Evolutionary conservation across 768 basidiomycete genomes (phyloP), one percentile per base, ranked within the genome.

Genomic region (Lentinula edodes): DNA sequence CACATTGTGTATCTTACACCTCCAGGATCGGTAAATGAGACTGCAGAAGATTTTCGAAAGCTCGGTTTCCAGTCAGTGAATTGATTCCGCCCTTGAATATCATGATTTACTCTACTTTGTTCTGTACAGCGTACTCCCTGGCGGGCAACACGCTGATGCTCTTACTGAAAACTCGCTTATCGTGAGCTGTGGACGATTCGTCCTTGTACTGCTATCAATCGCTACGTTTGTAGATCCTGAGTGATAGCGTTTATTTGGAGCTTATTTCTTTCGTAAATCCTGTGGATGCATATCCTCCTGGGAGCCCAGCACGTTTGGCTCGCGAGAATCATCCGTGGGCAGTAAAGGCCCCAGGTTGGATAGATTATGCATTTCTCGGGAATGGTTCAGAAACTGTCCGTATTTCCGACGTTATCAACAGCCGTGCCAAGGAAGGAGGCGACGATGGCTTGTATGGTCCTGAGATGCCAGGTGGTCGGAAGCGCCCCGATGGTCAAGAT

Each of bases 1-100:
- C 89, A 91, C 64, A 83, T 91, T 61, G 80, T 91, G 0, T 84
- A 90, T 68, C 75, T 91, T n/a, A 85, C 85, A 0, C 83, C 88
- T 0, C 85, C 88, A 1, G 86, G 82, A 0, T 76, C 83, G 0
- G 75, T 90, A 9, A 68, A 77, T 18, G 70, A 79, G 38, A 79
- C 77, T 20, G 75, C 83, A 0, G 69, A 79, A 20, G 80, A 83
- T 51, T 90, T 88, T 63, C 74, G 74, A 18, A 66, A 77, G n/a
- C 71, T 88, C 3, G 90, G 89, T 5, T 90, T 91, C 80, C 82
- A 76, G 89, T 90, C 64, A 61, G 80, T 64, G 6, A 36, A 36
- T 28, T 28, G 28, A 28, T 23, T 23, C 7, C 6, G 9, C 43
- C 16, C 52, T 20, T 15, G 41, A 32, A 34, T 9, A 50, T 12